Percentiles rank a stretch among this genome's conserved stretches.
Conservation (phyloP, 2,329 filamentous ascomycete species). For the Cytospora paraplurivora region DNA sequence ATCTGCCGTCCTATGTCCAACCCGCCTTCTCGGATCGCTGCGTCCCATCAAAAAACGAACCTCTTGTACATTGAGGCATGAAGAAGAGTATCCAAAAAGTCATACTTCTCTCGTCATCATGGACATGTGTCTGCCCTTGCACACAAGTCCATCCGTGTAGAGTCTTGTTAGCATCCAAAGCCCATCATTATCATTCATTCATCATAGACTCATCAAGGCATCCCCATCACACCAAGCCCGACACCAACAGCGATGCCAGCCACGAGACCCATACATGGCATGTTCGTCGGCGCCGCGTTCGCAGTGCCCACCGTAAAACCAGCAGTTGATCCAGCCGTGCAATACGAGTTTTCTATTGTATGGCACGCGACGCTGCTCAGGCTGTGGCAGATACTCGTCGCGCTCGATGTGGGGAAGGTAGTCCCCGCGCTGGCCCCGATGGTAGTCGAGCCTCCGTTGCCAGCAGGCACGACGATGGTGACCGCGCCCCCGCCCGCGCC, state of each 20-base stretch:
- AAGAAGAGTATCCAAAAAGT: neutral
- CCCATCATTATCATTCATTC: neutral
- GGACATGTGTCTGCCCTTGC: neutral
- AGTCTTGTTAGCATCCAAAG: neutral
- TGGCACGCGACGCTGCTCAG: constrained; percentile 56
- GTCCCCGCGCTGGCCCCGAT: constrained; percentile 42
- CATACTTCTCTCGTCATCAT: neutral
- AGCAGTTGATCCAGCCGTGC: constrained; percentile 37
- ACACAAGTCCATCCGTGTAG: neutral
- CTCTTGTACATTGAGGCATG: too few relatives aligned
- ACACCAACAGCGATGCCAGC: constrained; percentile 33
- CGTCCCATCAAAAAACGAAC: neutral
- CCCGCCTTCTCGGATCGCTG: neutral
- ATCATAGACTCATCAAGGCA: constrained; percentile 6
- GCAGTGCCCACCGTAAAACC: constrained; percentile 34
- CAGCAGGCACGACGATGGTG: constrained; percentile 55
- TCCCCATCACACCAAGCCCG: constrained; percentile 27
- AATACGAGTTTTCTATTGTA: constrained; percentile 45
- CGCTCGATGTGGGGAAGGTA: constrained; percentile 45
- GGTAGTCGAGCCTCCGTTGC: constrained; percentile 56
- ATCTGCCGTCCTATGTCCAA: constrained; percentile 1
- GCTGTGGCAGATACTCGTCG: constrained; percentile 58
- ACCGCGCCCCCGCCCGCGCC: constrained; percentile 46
- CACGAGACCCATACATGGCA: constrained; percentile 32
- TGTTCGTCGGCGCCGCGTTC: constrained; percentile 34